A percentile compares a stretch with the other conserved stretches of the same genome.
Evolutionary conservation across 768 basidiomycete species (phyloP).

Genomic region (Kwoniella sp.): DNA sequence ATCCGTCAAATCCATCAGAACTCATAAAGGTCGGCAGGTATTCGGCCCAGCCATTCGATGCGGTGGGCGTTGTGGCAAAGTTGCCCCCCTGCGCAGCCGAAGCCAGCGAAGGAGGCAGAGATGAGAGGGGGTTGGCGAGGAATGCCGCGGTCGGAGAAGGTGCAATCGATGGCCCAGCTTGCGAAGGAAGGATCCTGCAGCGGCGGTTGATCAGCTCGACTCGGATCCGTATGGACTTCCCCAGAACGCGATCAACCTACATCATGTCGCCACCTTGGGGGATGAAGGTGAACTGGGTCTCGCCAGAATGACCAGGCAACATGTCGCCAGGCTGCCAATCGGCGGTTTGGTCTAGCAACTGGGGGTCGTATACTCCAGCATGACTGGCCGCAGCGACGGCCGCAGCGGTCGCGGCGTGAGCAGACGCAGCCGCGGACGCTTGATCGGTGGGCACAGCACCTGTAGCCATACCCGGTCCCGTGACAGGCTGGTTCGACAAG

Average conservation of each 20-base stretch:
- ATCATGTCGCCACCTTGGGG: constrained; percentile 48
- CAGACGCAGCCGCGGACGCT: neutral
- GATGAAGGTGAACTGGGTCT: constrained; percentile 37
- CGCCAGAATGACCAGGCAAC: constrained; percentile 17
- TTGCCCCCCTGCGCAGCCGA: neutral
- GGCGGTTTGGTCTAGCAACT: constrained; percentile 26
- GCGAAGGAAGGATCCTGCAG: constrained; percentile 41
- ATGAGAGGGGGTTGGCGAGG: constrained; percentile 30
- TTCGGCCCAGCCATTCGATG: constrained; percentile 38
- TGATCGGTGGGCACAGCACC: neutral
- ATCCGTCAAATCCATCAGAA: constrained; percentile 42
- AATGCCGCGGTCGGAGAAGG: constrained; percentile 24
- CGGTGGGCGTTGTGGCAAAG: constrained; percentile 2
- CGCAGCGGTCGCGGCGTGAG: neutral
- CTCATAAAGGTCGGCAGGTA: constrained; percentile 41
- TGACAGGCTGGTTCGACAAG: constrained; percentile 3
- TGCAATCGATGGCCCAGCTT: constrained; percentile 36
- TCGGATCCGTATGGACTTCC: no score
- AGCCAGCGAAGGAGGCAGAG: constrained; percentile 1
- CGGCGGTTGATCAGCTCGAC: no score
- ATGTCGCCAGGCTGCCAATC: constrained; percentile 25
- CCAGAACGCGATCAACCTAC: no score
- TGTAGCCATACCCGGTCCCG: constrained; percentile 1
- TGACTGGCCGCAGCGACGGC: neutral
- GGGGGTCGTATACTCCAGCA: constrained; percentile 28